Percentiles rank a stretch among this genome's conserved stretches.
These are phyloP conservation scores for Alternaria solani DNA, from an alignment of 2,329 filamentous ascomycete species.

Conservation along the genomic window DNA sequence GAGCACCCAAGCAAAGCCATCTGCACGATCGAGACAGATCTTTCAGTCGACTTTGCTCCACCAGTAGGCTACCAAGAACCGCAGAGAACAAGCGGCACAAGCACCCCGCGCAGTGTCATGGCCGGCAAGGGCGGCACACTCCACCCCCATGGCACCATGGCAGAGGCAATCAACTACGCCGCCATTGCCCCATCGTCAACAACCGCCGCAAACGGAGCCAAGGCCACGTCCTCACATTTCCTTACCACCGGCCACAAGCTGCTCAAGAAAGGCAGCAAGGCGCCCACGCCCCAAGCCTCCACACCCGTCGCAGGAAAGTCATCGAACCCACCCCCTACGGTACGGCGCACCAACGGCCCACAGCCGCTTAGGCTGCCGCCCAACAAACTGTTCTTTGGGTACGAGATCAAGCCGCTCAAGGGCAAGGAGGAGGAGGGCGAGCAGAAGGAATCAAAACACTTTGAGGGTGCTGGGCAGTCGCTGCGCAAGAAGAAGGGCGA, in stretches of 20 bases:
- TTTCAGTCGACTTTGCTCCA: slow-evolving; percentile 94
- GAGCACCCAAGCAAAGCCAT: slow-evolving; percentile 83
- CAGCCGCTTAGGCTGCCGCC: slow-evolving; percentile 84
- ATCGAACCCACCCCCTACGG: slow-evolving; percentile 52
- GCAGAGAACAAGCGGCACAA: slow-evolving; percentile 79
- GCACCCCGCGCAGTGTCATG: slow-evolving; percentile 76
- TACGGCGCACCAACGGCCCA: slow-evolving; percentile 74
- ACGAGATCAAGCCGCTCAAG: slow-evolving; percentile 88
- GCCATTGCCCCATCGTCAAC: slow-evolving; percentile 82
- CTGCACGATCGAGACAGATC: slow-evolving; percentile 94
- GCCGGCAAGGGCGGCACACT: slow-evolving; percentile 75
- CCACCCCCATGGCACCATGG: slow-evolving; percentile 91
- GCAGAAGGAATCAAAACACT: slow-evolving; percentile 70
- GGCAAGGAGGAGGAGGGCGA: slow-evolving; percentile 71
- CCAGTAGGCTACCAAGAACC: slow-evolving; percentile 95
- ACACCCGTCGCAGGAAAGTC: slow-evolving; percentile 70
- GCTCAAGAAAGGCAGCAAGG: slow-evolving; percentile 83
- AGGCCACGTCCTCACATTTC: slow-evolving; percentile 78
- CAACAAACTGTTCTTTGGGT: slow-evolving; percentile 96
- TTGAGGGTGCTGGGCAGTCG: slow-evolving; percentile 85
- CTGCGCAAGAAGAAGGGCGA: slow-evolving; percentile 76
- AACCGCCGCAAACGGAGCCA: slow-evolving; percentile 68
- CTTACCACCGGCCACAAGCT: slow-evolving; percentile 80
- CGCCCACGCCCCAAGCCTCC: slow-evolving; percentile 65
- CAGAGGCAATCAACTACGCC: slow-evolving; percentile 95